Conservation (phyloP, 2,329 filamentous ascomycete species). For the Paramyrothecium sp. region DNA sequence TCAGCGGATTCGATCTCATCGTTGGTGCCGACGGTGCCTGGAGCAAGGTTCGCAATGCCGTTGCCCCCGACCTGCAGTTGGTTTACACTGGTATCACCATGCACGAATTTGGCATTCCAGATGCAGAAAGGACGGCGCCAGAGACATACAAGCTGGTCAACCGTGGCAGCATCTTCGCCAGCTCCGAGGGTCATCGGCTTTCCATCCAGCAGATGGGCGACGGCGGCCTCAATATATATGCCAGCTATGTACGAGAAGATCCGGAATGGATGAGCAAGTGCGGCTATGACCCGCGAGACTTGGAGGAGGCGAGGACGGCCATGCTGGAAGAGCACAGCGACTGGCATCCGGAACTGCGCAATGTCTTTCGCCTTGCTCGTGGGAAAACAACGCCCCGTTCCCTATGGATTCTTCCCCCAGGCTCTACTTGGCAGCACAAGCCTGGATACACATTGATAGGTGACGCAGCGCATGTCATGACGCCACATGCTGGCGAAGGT, state of each 20-base stretch:
- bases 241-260: slow-evolving; percentile 34
- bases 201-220: slow-evolving; percentile 43
- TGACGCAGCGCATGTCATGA: slow-evolving; percentile 61
- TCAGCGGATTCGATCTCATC: slow-evolving; percentile 36
- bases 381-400: slow-evolving; percentile 38
- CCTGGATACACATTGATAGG: slow-evolving; percentile 54
- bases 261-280: slow-evolving; percentile 39
- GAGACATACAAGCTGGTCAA: slow-evolving; percentile 44
- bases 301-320: slow-evolving; percentile 33
- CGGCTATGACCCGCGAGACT: slow-evolving; percentile 40
- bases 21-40: slow-evolving; percentile 36
- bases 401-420: slow-evolving; percentile 53
- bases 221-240: slow-evolving; percentile 41
- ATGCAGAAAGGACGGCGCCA: slow-evolving; percentile 38
- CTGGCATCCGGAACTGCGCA: slow-evolving; percentile 40
- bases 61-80: slow-evolving; percentile 37
- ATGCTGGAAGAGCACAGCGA: slow-evolving; percentile 35
- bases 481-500: slow-evolving; percentile 56
- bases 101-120: slow-evolving; percentile 39
- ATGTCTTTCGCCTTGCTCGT: slow-evolving; percentile 37
- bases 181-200: slow-evolving; percentile 39
- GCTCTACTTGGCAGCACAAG: slow-evolving; percentile 43
- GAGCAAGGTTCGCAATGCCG: slow-evolving; percentile 29
- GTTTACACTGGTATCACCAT: slow-evolving; percentile 43
- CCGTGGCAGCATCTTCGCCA: slow-evolving; percentile 43